Evolutionary conservation across 257 asterid genomes (phyloP), one percentile per base, ranked within the genome.

Genomic region (Penstemon newberryi): DNA sequence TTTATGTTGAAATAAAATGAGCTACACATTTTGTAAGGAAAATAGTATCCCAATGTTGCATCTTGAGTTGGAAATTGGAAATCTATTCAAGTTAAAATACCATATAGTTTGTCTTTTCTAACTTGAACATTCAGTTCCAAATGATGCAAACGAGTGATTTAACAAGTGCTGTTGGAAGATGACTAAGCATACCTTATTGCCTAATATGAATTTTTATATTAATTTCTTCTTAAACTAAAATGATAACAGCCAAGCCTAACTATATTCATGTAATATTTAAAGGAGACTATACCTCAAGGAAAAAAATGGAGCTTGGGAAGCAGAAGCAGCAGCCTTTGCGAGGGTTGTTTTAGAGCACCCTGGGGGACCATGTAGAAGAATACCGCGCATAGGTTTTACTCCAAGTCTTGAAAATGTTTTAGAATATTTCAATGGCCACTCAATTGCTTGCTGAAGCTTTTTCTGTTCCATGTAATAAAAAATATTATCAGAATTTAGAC

Each of bases 291-390:
- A 93, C 99, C 97, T 86, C 86, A 93, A 78, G 49, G 99, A 88
- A 77, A 93, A 93, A 84, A 93, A 93, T 37, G 97, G 84, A 77
- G 99, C 97, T 77, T 89, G 89, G 63, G 99, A 90, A 67, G 95
- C 97, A 84, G 83, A 88, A 63, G 96, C 96, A 70, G 97, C 95
- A 74, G 99, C 97, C 81, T 86, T 93, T 8, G 95, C 99, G 7
- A 93, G 95, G 73, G 97, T 93, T 55, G 99, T 93, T 85, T 93
- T 93, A 8, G 97, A 93, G 89, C 99, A 93, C 33, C 99, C 99
- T 52, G 99, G 99, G 49, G 97, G 99, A 36, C 99, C 97, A 59
- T 93, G 97, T 67, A 93, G 95, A 63, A 90, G 99, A 73, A 93
- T 83, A 42, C 99, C 99, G 42, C 89, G 92, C 42, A 86, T 60